Base-by-base conservation (phyloP, 2,329 filamentous ascomycete species). In the Zalaria obscura region DNA sequence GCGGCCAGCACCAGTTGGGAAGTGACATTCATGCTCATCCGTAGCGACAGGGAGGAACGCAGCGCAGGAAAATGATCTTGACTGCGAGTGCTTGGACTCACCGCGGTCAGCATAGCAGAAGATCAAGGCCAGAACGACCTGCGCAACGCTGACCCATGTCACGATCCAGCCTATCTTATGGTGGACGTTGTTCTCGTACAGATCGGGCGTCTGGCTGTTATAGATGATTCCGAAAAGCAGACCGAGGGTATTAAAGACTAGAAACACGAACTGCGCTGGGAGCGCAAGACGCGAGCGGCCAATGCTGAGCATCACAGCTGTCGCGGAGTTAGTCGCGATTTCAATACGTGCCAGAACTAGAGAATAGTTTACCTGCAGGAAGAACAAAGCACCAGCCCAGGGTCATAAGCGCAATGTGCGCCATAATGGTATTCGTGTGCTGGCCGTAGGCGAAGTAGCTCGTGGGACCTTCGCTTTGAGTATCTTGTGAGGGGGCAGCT, bases 161-260 rank as follows among this genome's bases (percentile, higher is more conserved):
- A 81, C 71, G 35, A 84, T 69, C 89, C 89, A 96, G 41, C 87
- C 87, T 35, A 89, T 72, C 59, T 83, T 87, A 65, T 87, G 79
- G 59, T 95, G 88, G n/a, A 81, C 75, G 56, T 93, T 93, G 56
- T 83, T 80, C 28, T 78, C 78, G 57, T 94, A 95, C 25, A 95
- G 66, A 55, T 94, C 84, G 1, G 87, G 86, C 0, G 86, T 93
- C 48, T 74, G 77, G 44, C 73, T 70, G 57, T 91, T 86, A 67
- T 94, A 94, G 29, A 85, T 65, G 39, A 75, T 70, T 5, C 75
- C 77, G 26, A 83, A 57, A 9, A 84, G 54, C 25, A 88, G 50
- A 11, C 80, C 83, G 2, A 80, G 35, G 25, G 49, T 51, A 45
- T 69, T 68, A 28, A 60, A 40, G 28, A 56, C 40, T 37, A 69